Conservation (phyloP, 1,284 basidiomycete genomes). For the Anthracocystis panici-leucophaei region DNA sequence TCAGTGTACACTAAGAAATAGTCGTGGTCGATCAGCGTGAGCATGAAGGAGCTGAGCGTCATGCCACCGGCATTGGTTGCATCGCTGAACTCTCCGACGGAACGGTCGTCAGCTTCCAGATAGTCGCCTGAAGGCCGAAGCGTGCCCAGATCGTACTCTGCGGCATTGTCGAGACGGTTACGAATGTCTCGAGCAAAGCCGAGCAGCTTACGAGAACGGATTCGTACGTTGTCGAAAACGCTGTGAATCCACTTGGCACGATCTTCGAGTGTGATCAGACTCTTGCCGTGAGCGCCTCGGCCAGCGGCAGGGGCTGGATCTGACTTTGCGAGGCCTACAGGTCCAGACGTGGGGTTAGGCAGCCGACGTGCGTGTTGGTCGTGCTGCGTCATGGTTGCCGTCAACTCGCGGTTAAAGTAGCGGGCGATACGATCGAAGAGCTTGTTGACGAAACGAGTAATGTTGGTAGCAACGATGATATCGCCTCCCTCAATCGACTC, state of each 20-base stretch:
- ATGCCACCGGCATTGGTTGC: slow-evolving; percentile 16
- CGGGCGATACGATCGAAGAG: slow-evolving; percentile 80
- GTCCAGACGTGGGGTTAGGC: slow-evolving; percentile 36
- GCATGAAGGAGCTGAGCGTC: slow-evolving; percentile 83
- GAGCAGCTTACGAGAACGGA: slow-evolving; percentile 92
- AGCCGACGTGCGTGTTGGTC: slow-evolving; percentile 35
- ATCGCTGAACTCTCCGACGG: slow-evolving; percentile 26
- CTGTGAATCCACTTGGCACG: slow-evolving; percentile 90
- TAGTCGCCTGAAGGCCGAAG: slow-evolving; percentile 51
- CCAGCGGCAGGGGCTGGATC: slow-evolving; percentile 37
- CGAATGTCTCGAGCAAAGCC: slow-evolving; percentile 76
- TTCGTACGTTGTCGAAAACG: slow-evolving; percentile 90
- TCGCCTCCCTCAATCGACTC: slow-evolving; percentile 90
- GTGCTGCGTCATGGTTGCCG: slow-evolving; percentile 74
- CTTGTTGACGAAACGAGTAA: slow-evolving; percentile 66
- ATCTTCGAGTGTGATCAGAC: slow-evolving; percentile 81
- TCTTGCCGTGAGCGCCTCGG: slow-evolving; percentile 47
- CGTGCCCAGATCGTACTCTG: slow-evolving; percentile 88
- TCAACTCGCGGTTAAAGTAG: slow-evolving; percentile 93
- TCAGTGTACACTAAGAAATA: slow-evolving; percentile 96
- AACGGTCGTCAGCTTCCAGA: slow-evolving; percentile 35
- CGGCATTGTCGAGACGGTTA: slow-evolving; percentile 92
- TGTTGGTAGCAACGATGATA: slow-evolving; percentile 79
- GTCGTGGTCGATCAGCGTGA: slow-evolving; percentile 83
- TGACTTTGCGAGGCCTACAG: slow-evolving; percentile 36